These are phyloP conservation scores for Arbutus unedo DNA, from an alignment of 148 eudicot genomes.

Conservation along the genomic window DNA sequence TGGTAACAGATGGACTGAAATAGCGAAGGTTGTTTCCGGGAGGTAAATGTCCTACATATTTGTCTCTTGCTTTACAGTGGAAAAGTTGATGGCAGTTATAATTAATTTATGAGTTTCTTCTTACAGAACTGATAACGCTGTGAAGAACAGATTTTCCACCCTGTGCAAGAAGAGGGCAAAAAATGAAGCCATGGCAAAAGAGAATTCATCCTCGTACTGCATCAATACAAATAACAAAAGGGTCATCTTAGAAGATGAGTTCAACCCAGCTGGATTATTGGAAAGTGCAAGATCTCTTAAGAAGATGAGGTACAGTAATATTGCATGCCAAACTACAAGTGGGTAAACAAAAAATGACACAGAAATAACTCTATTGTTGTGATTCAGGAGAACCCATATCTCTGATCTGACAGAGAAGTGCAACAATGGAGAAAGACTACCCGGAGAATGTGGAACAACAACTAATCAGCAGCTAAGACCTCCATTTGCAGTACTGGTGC, in stretches of 20 bases:
- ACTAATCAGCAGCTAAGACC: conserved; percentile 44
- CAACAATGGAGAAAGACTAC: conserved; percentile 28
- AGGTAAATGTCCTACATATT: conserved; percentile 42
- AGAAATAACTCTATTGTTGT: conserved; percentile 14
- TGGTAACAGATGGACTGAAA: conserved; percentile 98
- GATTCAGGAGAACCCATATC: conserved; percentile 46
- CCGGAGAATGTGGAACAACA: conserved; percentile 28
- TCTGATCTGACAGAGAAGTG: conserved; percentile 34
- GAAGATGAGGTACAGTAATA: conserved; percentile 51
- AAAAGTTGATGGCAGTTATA: neutral
- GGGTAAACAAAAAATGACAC: neutral
- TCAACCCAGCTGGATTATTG: conserved; percentile 26
- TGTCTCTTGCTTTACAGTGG: neutral
- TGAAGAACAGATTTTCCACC: conserved; percentile 86
- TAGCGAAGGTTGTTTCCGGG: conserved; percentile 97
- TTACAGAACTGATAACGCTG: conserved; percentile 90
- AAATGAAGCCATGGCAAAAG: conserved; percentile 65
- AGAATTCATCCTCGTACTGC: conserved; percentile 40
- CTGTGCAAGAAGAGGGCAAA: conserved; percentile 84
- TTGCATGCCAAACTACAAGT: neutral
- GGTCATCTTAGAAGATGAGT: conserved; percentile 37
- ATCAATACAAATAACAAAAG: conserved; percentile 70
- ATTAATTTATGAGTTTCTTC: neutral
- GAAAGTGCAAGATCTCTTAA: conserved; percentile 42
- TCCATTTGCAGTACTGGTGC: conserved; percentile 66